Conservation (phyloP, 2,329 filamentous ascomycete species). For the Aspergillus pseudoterreus region DNA sequence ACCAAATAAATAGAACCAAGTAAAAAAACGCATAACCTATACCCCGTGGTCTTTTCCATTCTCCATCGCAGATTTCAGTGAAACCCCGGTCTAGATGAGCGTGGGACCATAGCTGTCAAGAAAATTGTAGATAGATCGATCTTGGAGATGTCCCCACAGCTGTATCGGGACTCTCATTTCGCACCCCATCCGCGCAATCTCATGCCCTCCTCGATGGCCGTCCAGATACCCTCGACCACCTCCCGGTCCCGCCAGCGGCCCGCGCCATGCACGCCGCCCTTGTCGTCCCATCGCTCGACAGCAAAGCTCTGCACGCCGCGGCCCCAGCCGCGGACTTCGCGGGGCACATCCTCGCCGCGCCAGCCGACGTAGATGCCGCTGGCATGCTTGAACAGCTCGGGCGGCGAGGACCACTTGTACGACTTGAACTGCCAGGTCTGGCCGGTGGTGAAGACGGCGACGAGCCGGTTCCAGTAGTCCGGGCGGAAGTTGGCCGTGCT, state of each 20-base stretch:
- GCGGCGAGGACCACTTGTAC: conserved; percentile 90
- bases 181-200: conserved; percentile 69
- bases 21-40: too few species aligned
- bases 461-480: conserved; percentile 93
- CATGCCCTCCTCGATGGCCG: conserved; percentile 84
- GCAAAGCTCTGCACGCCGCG: conserved; percentile 73
- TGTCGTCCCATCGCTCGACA: conserved; percentile 76
- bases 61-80: too few species aligned
- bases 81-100: too few species aligned
- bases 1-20: too few species aligned
- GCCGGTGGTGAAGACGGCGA: conserved; percentile 95
- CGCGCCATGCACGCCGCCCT: conserved; percentile 34
- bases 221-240: conserved; percentile 91
- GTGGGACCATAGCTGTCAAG: too few species aligned
- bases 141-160: too few species aligned
- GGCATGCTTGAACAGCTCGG: conserved; percentile 85
- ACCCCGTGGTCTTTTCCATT: too few species aligned
- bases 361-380: conserved; percentile 88
- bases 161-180: conserved; percentile 17
- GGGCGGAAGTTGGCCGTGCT: conserved; percentile 93
- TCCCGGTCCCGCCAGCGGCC: conserved; percentile 80
- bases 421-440: conserved; percentile 98
- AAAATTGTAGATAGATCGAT: too few species aligned
- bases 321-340: conserved; percentile 78
- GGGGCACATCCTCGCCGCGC: conserved; percentile 76